Evolutionary conservation across 768 basidiomycete species (phyloP), one percentile per base, ranked within the genome.

Genomic region (Dacryopinax spathularia): DNA sequence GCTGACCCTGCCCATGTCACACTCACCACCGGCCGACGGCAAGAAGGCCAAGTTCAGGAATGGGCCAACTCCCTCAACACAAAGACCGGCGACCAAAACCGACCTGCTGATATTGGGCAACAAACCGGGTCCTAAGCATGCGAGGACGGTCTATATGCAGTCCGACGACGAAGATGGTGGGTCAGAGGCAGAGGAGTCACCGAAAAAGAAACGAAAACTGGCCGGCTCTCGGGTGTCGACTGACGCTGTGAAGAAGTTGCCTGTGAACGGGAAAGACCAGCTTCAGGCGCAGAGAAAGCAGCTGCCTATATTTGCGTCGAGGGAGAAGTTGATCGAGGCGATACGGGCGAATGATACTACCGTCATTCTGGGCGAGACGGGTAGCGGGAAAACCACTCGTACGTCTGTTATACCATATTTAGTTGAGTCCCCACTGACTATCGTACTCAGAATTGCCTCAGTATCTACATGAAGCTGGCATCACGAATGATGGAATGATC

Each of bases 341-440:
- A 85, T 95, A 61, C 74, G 75, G 33, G 80, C 84, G 66, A 86
- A 90, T 77, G 88, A 92, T 72, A 86, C 91, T 6, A 89, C 86
- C 0, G 84, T 98, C 43, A 81, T 99, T 9, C 81, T 99, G 1
- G 96, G 94, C 36, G 96, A 99, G 75, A 98, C 96, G 0, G 96
- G 96, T 13, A 96, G 93, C 20, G 96, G 96, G 66, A 99, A 99
- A 77, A 95, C 95, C 0, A 99, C 96, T 60, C 95, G 95, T 95
- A 74, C 70, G 91, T 85, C 39, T 60, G 48, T 29, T 16, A 43
- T 59, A 22, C 16, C 39, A n/a, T 9, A 62, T 64, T 33, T 36
- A 62, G 33, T 41, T 34, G 0, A 22, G 16, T 35, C 16, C n/a
- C 33, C 4, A 22, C 34, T 41, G 36, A 29, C 15, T 29, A 33